These are phyloP conservation scores for Forsythia suspensa DNA, from an alignment of 257 asterid species.

Conservation along the genomic window DNA sequence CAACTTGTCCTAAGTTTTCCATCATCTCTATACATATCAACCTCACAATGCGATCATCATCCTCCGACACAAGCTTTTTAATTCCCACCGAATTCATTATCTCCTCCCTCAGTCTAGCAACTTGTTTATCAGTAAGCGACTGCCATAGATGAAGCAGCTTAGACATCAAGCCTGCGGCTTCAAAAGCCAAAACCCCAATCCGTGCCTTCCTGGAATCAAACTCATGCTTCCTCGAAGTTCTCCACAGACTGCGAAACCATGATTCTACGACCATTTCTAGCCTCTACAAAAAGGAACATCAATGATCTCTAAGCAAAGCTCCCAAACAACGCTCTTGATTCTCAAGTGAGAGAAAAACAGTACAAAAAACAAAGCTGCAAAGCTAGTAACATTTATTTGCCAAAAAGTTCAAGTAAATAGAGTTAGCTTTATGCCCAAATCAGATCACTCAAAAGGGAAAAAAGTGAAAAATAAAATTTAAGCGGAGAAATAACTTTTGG, in stretches of 20 bases:
- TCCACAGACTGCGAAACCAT: constrained; percentile 82
- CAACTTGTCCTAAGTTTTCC: constrained; percentile 62
- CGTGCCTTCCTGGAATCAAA: constrained; percentile 40
- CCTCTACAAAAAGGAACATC: constrained; percentile 15
- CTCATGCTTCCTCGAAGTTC: constrained; percentile 51
- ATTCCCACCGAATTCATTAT: constrained; percentile 61
- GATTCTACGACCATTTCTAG: constrained; percentile 72
- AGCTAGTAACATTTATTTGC: not conserved
- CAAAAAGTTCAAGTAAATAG: not conserved
- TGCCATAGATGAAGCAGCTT: constrained; percentile 88
- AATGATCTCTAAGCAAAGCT: constrained; percentile 22
- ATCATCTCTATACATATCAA: constrained; percentile 66
- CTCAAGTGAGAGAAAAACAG: constrained; percentile 22
- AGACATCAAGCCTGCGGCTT: constrained; percentile 86
- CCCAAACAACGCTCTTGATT: constrained; percentile 26
- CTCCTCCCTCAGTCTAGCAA: constrained; percentile 66
- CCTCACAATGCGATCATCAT: constrained; percentile 62
- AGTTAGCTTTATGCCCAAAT: constrained; percentile 3
- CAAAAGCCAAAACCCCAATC: constrained; percentile 86
- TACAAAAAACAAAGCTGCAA: constrained; percentile 15
- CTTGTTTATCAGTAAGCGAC: constrained; percentile 70
- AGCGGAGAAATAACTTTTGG: not conserved
- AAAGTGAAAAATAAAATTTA: not conserved
- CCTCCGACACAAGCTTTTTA: constrained; percentile 65
- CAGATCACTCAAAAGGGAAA: constrained; percentile 14